Evolutionary conservation across 176 grass and related monocot species (phyloP).

Genomic region (Themeda triandra): DNA sequence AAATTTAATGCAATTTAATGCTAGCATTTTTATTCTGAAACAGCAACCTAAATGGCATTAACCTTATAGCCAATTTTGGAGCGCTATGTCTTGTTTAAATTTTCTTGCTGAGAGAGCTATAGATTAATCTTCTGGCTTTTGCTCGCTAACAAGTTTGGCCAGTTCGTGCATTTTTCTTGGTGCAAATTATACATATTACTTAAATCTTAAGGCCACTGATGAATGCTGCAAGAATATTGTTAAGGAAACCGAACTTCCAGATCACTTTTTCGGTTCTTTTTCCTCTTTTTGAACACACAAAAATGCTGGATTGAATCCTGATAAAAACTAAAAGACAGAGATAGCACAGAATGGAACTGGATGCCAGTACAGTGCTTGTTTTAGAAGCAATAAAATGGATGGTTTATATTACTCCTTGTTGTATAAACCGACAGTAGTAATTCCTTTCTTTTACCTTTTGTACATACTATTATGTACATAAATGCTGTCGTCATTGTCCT

Average conservation of each 20-base stretch:
- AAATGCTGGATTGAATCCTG: background rate
- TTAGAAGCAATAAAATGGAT: background rate
- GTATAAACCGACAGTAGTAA: too few species aligned
- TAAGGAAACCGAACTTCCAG: background rate
- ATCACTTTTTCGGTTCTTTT: too few species aligned
- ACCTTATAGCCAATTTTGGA: background rate
- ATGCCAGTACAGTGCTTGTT: background rate
- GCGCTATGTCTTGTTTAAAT: background rate
- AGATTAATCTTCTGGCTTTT: background rate
- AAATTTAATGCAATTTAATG: background rate
- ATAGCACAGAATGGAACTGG: background rate
- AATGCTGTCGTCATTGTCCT: too few species aligned
- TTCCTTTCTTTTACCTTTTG: too few species aligned
- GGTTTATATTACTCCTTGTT: too few species aligned
- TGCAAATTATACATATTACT: background rate
- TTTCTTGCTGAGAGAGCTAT: too few species aligned
- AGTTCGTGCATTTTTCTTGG: background rate
- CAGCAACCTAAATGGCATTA: too few species aligned
- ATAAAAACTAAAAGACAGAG: background rate
- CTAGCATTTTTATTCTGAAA: background rate
- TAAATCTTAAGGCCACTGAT: background rate
- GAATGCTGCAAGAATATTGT: background rate
- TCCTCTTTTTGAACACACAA: background rate
- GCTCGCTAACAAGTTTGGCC: background rate
- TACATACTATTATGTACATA: too few species aligned